Conservation (phyloP, 495 filamentous ascomycete genomes). For the Neurospora cerealis region DNA sequence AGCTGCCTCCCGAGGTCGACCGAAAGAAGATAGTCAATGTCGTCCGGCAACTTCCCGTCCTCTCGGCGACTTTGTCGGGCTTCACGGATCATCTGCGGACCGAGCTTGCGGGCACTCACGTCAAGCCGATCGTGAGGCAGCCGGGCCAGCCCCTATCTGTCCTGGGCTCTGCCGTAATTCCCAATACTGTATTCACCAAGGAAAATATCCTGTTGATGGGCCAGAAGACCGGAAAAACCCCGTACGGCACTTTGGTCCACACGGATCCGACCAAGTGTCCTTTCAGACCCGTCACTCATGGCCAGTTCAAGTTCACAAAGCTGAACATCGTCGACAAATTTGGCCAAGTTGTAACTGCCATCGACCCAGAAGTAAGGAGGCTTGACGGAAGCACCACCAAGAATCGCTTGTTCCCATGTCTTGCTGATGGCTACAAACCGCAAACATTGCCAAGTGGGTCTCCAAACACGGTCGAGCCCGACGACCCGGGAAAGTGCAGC, state of each 20-base stretch:
- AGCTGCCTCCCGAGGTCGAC: conserved; percentile 3
- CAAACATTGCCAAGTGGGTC: background rate
- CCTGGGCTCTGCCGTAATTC: conserved; percentile 8
- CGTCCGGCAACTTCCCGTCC: conserved; percentile 14
- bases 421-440: conserved; percentile 12
- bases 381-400: background rate
- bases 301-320: conserved; percentile 40
- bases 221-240: conserved; percentile 18
- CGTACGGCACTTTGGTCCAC: conserved; percentile 15
- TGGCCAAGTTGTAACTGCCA: conserved; percentile 33
- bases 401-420: conserved; percentile 21
- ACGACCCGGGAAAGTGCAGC: conserved; percentile 11
- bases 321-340: conserved; percentile 46
- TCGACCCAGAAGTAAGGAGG: conserved; percentile 14
- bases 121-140: conserved; percentile 27
- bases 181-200: conserved; percentile 1
- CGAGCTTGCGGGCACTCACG: conserved; percentile 28
- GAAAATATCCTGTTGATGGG: conserved; percentile 11
- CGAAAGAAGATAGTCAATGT: background rate
- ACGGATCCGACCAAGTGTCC: background rate
- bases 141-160: background rate
- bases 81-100: conserved; percentile 35
- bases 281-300: conserved; percentile 39
- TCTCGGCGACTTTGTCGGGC: conserved; percentile 33
- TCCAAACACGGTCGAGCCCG: background rate